phyloP scores from a whole-genome alignment of 306 rosid genomes.

The Myrica gale region DNA sequence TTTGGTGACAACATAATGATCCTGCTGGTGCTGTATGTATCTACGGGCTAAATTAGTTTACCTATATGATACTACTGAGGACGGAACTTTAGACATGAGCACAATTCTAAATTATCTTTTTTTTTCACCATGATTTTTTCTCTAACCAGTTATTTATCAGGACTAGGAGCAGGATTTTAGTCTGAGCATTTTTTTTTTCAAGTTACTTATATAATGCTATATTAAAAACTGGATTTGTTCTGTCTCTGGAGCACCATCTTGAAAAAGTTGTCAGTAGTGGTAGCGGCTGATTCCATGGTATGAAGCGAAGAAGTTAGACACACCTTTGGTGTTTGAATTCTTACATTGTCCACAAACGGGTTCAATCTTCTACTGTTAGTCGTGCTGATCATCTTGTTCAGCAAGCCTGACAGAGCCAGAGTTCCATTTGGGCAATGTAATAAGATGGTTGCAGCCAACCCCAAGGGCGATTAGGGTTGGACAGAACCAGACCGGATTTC shows the following conservation, averaged over 20 bases:
- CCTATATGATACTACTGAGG: background rate
- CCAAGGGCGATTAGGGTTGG: too few relatives aligned
- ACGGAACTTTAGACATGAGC: background rate
- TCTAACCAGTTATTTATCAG: background rate
- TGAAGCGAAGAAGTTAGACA: slow-evolving; percentile 40
- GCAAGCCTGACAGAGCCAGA: slow-evolving; percentile 50
- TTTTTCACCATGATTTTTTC: background rate
- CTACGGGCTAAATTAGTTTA: background rate
- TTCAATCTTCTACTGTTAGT: slow-evolving; percentile 41
- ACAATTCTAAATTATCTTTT: background rate
- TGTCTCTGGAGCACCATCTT: slow-evolving; percentile 8
- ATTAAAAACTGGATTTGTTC: background rate
- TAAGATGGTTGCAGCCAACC: slow-evolving; percentile 45
- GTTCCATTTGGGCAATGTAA: slow-evolving; percentile 53
- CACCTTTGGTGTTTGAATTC: slow-evolving; percentile 47
- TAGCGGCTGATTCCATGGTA: slow-evolving; percentile 54
- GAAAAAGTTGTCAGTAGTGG: slow-evolving; percentile 28
- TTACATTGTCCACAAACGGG: slow-evolving; percentile 53
- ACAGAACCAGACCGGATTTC: too few relatives aligned
- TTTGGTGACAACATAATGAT: background rate
- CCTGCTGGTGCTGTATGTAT: slow-evolving; percentile 16
- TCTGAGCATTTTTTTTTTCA: slow-evolving; percentile 9
- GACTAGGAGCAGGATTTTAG: background rate
- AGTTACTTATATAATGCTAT: background rate
- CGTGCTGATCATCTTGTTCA: slow-evolving; percentile 45